Conservation (phyloP, 2,329 filamentous ascomycete species). For the Alternaria brassicicola region DNA sequence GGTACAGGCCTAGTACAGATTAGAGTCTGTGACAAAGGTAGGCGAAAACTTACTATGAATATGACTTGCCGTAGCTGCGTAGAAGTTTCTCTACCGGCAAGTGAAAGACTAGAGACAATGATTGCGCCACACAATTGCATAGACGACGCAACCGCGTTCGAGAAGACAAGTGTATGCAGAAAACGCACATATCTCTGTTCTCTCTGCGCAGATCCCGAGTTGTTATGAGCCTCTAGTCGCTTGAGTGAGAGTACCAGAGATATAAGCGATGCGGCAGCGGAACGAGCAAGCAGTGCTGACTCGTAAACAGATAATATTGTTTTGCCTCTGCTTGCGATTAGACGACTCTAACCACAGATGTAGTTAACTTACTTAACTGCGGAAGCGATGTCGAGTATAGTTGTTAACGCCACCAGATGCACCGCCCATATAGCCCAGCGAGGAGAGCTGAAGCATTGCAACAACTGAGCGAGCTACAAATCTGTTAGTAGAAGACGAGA, state of each 20-base stretch:
- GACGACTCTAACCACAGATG: not conserved
- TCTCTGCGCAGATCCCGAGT: not conserved
- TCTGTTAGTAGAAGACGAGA: not conserved
- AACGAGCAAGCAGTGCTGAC: constrained; percentile 5
- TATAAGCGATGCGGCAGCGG: constrained; percentile 1
- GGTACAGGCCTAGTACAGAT: not conserved
- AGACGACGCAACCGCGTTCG: not conserved
- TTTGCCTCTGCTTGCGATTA: constrained; percentile 6
- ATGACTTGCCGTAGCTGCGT: not conserved
- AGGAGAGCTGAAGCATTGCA: constrained; percentile 7
- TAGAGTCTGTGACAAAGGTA: not conserved
- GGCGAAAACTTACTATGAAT: not conserved
- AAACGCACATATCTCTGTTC: not conserved
- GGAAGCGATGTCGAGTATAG: constrained; percentile 10
- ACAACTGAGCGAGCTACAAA: not conserved
- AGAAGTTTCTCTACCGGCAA: not conserved
- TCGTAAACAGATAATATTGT: not conserved
- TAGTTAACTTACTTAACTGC: constrained; percentile 2
- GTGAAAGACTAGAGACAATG: not conserved
- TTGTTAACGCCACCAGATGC: constrained; percentile 1
- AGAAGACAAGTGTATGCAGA: not conserved
- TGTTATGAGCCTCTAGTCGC: constrained; percentile 2
- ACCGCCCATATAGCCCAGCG: constrained; percentile 3
- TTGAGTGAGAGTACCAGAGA: not conserved
- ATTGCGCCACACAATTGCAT: not conserved